Conservation (phyloP, 768 basidiomycete species). For the Suillus weaverae region DNA sequence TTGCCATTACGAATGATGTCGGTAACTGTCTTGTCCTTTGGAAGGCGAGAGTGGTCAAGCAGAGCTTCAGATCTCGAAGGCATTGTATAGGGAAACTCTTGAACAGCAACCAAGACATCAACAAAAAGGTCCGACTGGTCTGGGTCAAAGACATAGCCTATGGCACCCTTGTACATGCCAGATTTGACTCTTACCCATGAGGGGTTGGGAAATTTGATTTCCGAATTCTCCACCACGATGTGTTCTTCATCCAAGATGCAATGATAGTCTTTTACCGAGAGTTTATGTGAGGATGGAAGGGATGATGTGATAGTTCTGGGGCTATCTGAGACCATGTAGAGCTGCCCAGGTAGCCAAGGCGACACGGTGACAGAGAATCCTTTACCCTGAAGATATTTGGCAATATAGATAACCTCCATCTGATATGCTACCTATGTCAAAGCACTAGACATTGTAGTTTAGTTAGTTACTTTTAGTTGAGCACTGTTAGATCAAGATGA, state of each 20-base stretch:
- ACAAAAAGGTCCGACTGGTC: not conserved
- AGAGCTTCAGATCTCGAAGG: not conserved
- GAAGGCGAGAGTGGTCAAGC: not conserved
- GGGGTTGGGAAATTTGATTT: not conserved
- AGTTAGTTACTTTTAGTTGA: too few relatives aligned
- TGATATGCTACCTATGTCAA: too few relatives aligned
- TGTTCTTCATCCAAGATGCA: not conserved
- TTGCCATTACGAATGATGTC: not conserved
- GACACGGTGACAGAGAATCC: not conserved
- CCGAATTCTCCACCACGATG: not conserved
- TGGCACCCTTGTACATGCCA: not conserved
- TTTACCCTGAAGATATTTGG: not conserved
- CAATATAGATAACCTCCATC: too few relatives aligned
- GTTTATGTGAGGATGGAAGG: not conserved
- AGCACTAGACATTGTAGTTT: too few relatives aligned
- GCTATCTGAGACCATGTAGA: not conserved
- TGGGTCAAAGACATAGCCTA: not conserved
- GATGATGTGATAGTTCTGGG: not conserved
- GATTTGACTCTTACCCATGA: not conserved
- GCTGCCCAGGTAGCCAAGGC: not conserved
- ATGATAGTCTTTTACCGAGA: not conserved
- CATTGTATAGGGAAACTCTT: not conserved
- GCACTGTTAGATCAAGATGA: too few relatives aligned
- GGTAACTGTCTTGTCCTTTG: not conserved
- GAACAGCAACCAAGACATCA: not conserved